Percentiles rank a stretch among this genome's conserved stretches.
These are phyloP conservation scores for Thymus quinquecostatus DNA, from an alignment of 257 asterid species.

Conservation along the genomic window DNA sequence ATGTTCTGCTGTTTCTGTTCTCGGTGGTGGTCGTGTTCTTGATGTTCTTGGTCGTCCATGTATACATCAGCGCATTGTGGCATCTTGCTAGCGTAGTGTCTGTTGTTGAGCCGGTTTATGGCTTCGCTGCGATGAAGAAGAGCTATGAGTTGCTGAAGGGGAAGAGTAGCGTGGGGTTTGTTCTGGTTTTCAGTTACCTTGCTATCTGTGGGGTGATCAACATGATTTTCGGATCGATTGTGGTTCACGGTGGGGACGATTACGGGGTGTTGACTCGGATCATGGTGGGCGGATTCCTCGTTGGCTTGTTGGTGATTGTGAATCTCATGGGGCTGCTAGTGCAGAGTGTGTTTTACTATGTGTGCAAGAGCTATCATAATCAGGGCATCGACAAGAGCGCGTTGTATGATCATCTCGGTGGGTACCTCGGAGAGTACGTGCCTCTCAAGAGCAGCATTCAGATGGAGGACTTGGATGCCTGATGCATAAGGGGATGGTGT, in stretches of 20 bases:
- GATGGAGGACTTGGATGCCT: constrained; percentile 85
- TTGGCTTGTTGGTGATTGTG: constrained; percentile 83
- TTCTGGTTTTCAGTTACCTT: constrained; percentile 67
- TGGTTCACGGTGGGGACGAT: constrained; percentile 81
- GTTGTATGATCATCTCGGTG: constrained; percentile 90
- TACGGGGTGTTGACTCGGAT: constrained; percentile 68
- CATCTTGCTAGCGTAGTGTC: constrained; percentile 92
- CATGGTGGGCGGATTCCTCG: constrained; percentile 83
- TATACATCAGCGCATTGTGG: constrained; percentile 87
- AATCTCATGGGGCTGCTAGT: constrained; percentile 82
- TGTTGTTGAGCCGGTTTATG: constrained; percentile 57
- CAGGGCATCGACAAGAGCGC: constrained; percentile 90
- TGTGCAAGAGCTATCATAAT: constrained; percentile 92
- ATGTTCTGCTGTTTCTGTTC: constrained; percentile 56
- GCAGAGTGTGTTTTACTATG: constrained; percentile 95
- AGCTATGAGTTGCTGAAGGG: constrained; percentile 44
- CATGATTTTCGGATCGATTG: constrained; percentile 62
- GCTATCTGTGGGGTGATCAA: constrained; percentile 69
- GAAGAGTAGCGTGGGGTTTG: constrained; percentile 54
- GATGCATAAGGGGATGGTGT: constrained; percentile 31
- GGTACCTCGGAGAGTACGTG: constrained; percentile 95
- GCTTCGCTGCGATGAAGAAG: constrained; percentile 44
- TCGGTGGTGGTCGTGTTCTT: constrained; percentile 57
- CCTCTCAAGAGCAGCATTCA: constrained; percentile 95
- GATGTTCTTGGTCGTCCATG: constrained; percentile 78